phyloP scores from a whole-genome alignment of 371 early-diverging fungal genomes.

The Mucor sp. region DNA sequence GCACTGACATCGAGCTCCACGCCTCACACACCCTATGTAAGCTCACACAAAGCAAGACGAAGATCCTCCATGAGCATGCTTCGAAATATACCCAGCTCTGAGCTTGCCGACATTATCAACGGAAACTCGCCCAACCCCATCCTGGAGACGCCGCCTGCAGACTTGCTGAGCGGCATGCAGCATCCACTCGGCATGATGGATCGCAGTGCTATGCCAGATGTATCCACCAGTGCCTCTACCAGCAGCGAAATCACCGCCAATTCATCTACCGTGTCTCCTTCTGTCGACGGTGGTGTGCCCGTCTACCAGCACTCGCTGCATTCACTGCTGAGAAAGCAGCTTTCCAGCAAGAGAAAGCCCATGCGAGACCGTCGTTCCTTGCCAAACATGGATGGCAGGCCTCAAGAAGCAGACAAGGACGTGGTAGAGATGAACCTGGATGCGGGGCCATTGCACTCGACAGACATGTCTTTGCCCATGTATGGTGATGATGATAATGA shows the following conservation, averaged over 20 bases:
- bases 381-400: constrained; percentile 5
- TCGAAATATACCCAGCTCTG: constrained; percentile 36
- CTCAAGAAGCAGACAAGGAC: constrained; percentile 39
- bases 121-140: constrained; percentile 37
- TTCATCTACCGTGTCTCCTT: neutral
- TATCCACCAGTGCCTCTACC: neutral
- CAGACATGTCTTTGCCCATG: neutral
- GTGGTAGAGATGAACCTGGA: constrained; percentile 42
- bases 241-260: neutral
- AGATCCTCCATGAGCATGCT: constrained; percentile 39
- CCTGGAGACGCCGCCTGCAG: constrained; percentile 22
- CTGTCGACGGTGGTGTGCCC: constrained; percentile 22
- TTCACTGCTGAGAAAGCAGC: constrained; percentile 33
- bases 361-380: constrained; percentile 21
- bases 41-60: constrained; percentile 19
- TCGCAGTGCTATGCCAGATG: neutral
- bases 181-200: constrained; percentile 1
- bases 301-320: constrained; percentile 37
- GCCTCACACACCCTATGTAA: constrained; percentile 13
- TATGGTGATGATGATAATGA: too few species aligned
- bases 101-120: constrained; percentile 35
- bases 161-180: constrained; percentile 1
- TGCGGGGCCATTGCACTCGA: constrained; percentile 1
- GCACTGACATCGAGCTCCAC: constrained; percentile 8
- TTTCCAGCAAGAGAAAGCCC: constrained; percentile 22